These are phyloP conservation scores for Arabidopsis arenosa DNA, from an alignment of 345 rosid species.

Conservation along the genomic window DNA sequence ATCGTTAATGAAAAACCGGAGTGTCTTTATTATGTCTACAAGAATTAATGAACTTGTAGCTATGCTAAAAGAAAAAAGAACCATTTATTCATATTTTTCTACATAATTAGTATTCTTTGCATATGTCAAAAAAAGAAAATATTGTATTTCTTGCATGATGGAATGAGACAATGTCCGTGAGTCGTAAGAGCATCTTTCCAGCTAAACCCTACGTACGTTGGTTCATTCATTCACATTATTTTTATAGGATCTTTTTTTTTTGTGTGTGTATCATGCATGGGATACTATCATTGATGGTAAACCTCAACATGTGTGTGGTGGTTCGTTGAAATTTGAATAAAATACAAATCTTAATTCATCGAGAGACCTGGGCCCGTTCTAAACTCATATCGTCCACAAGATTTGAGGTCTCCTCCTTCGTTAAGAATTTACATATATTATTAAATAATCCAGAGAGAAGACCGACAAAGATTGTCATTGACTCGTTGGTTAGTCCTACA, in stretches of 20 bases:
- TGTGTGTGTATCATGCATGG: neutral
- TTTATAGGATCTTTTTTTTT: neutral
- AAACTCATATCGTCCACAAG: neutral
- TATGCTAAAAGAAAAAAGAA: too few relatives aligned
- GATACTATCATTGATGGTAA: neutral
- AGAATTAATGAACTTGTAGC: too few relatives aligned
- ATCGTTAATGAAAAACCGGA: neutral
- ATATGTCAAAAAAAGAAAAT: too few relatives aligned
- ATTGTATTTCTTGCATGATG: neutral
- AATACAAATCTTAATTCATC: neutral
- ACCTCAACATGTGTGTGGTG: neutral
- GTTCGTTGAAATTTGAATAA: neutral
- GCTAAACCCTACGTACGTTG: conserved; percentile 7
- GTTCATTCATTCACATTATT: neutral
- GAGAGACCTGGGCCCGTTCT: neutral
- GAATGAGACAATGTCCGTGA: conserved; percentile 21
- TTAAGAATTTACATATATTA: neutral
- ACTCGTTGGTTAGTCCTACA: neutral
- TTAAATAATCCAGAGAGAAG: conserved; percentile 1
- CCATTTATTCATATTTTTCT: too few relatives aligned
- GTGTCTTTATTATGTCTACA: too few relatives aligned
- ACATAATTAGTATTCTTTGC: too few relatives aligned
- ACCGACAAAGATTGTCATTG: conserved; percentile 39
- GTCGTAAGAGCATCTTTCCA: neutral
- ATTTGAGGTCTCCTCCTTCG: neutral